phyloP scores from a whole-genome alignment of 805 yeast genomes.

The Metschnikowia amazonensis region DNA sequence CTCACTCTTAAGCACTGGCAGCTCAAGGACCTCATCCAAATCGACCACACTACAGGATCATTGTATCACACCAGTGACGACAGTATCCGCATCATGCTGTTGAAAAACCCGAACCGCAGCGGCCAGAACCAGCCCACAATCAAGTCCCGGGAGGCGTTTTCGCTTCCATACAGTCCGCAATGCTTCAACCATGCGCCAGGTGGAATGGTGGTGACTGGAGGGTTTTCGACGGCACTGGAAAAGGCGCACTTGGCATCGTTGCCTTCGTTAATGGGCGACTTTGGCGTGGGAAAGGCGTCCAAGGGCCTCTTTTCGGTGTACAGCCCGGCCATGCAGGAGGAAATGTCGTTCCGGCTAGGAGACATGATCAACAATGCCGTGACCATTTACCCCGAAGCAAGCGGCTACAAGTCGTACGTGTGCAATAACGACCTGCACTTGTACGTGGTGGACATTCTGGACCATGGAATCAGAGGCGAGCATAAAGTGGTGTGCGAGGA shows the following conservation, averaged over 20 bases:
- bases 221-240: constrained; percentile 39
- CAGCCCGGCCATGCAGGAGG: constrained; percentile 45
- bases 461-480: constrained; percentile 41
- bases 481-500: constrained; percentile 43
- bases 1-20: constrained; percentile 66
- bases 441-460: constrained; percentile 58
- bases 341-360: constrained; percentile 60
- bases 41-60: constrained; percentile 39
- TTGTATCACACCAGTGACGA: constrained; percentile 60
- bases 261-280: constrained; percentile 19
- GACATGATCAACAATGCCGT: constrained; percentile 83
- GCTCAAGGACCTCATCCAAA: constrained; percentile 66
- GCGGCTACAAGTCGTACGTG: constrained; percentile 50
- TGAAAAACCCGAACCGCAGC: constrained; percentile 1
- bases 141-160: constrained; percentile 10
- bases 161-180: constrained; percentile 61
- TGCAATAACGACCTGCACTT: constrained; percentile 82
- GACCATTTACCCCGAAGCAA: constrained; percentile 33
- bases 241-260: constrained; percentile 25
- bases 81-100: constrained; percentile 32
- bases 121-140: constrained; percentile 4
- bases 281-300: constrained; percentile 28
- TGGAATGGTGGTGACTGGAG: constrained; percentile 49
- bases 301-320: constrained; percentile 65
- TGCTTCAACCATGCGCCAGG: constrained; percentile 57